Conservation (phyloP, 768 basidiomycete species). For the Amanita phalloides region DNA sequence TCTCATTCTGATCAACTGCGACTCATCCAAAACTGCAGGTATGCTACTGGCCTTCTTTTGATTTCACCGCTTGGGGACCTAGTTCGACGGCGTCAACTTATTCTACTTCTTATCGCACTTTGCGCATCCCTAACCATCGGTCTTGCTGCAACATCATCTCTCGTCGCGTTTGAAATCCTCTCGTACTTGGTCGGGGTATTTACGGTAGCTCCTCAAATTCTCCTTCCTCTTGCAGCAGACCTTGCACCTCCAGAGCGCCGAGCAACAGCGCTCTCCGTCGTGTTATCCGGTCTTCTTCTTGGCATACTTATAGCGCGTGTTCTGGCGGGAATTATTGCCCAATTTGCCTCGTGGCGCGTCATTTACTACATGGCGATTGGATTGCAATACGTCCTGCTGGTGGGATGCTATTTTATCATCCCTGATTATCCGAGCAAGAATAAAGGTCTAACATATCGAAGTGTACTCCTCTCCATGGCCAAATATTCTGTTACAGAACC, state of each 20-base stretch:
- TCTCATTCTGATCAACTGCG: neutral
- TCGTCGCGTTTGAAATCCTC: constrained; percentile 53
- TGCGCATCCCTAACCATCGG: constrained; percentile 60
- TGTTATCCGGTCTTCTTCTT: constrained; percentile 55
- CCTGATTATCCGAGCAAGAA: constrained; percentile 83
- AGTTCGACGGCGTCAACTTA: constrained; percentile 61
- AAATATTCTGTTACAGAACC: constrained; percentile 73
- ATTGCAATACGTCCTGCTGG: constrained; percentile 47
- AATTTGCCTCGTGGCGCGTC: constrained; percentile 61
- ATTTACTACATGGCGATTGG: constrained; percentile 75
- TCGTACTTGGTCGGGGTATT: constrained; percentile 62
- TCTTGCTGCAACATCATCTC: constrained; percentile 47
- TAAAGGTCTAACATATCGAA: constrained; percentile 46
- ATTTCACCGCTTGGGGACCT: constrained; percentile 81
- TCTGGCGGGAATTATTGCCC: constrained; percentile 62
- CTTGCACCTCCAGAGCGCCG: constrained; percentile 66
- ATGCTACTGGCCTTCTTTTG: constrained; percentile 61
- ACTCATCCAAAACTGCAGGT: constrained; percentile 25
- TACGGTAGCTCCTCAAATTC: constrained; percentile 70
- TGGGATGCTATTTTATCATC: constrained; percentile 52
- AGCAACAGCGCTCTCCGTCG: constrained; percentile 68
- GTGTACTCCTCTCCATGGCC: constrained; percentile 68
- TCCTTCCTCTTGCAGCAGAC: constrained; percentile 72
- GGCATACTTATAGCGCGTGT: constrained; percentile 71
- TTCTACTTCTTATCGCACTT: constrained; percentile 43